Evolutionary conservation across 371 early-diverging fungal genomes (phyloP).

Genomic region (Lichtheimia hyalospora): DNA sequence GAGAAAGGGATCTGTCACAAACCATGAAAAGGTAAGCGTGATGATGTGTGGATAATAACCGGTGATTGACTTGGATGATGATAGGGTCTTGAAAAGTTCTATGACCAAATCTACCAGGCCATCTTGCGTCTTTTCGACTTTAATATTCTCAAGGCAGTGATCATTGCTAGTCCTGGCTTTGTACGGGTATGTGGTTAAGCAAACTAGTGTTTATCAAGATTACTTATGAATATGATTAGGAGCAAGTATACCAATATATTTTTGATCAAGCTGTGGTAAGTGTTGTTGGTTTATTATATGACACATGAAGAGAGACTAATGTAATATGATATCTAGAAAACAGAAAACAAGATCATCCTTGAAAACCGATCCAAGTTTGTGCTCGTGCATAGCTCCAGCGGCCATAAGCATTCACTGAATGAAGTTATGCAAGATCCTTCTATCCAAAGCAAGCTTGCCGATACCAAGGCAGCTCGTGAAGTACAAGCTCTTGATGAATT

Average conservation of each 20-base stretch:
- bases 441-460: constrained; percentile 77
- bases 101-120: constrained; percentile 87
- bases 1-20: constrained; percentile 83
- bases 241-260: constrained; percentile 83
- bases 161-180: constrained; percentile 95
- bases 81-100: constrained; percentile 79
- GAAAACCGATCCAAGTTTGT: constrained; percentile 88
- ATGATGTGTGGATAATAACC: not conserved
- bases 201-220: not conserved
- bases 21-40: constrained; percentile 79
- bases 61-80: not conserved
- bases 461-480: constrained; percentile 92
- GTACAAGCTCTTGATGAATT: constrained; percentile 83
- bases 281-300: constrained; percentile 39
- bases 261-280: constrained; percentile 80
- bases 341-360: constrained; percentile 78
- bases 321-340: constrained; percentile 46
- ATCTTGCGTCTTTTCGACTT: constrained; percentile 87
- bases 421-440: constrained; percentile 91
- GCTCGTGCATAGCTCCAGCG: constrained; percentile 89
- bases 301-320: constrained; percentile 59
- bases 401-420: constrained; percentile 91
- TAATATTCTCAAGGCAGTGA: constrained; percentile 87
- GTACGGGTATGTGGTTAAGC: constrained; percentile 59
- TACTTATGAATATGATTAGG: constrained; percentile 38